phyloP scores from a whole-genome alignment of 1,284 basidiomycete species.

The Ceratobasidium sp. region DNA sequence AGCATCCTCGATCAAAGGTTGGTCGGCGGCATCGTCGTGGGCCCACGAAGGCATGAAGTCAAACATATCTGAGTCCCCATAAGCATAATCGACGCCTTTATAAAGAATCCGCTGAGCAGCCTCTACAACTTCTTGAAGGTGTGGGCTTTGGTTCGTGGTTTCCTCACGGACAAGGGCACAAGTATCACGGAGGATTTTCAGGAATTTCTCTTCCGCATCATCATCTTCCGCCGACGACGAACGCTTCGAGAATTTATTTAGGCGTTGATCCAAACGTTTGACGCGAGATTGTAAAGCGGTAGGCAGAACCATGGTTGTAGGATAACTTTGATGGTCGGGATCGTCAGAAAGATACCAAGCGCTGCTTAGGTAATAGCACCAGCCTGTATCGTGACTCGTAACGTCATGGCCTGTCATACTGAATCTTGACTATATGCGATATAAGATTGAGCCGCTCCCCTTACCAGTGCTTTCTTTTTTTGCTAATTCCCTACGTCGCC shows the following conservation, averaged over 20 bases:
- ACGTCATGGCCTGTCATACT: no score
- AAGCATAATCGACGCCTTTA: constrained; percentile 11
- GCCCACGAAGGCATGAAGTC: constrained; percentile 43
- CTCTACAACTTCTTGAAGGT: constrained; percentile 19
- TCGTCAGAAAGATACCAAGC: no score
- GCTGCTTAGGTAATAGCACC: no score
- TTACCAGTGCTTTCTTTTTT: no score
- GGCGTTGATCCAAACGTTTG: neutral
- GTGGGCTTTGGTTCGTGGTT: neutral
- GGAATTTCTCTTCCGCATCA: neutral
- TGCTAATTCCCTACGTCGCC: no score
- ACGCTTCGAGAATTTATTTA: neutral
- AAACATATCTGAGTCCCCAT: constrained; percentile 12
- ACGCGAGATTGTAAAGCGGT: neutral
- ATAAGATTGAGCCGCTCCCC: no score
- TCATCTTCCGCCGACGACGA: neutral
- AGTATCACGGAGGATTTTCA: constrained; percentile 17
- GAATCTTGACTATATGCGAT: no score
- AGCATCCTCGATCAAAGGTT: constrained; percentile 28
- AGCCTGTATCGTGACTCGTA: neutral
- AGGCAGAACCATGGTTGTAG: neutral
- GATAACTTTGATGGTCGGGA: no score
- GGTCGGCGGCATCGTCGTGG: constrained; percentile 4
- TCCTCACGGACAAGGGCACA: constrained; percentile 29
- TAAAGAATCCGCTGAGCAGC: neutral